Conservation (phyloP, 306 rosid species). For the Rosa lucieae region DNA sequence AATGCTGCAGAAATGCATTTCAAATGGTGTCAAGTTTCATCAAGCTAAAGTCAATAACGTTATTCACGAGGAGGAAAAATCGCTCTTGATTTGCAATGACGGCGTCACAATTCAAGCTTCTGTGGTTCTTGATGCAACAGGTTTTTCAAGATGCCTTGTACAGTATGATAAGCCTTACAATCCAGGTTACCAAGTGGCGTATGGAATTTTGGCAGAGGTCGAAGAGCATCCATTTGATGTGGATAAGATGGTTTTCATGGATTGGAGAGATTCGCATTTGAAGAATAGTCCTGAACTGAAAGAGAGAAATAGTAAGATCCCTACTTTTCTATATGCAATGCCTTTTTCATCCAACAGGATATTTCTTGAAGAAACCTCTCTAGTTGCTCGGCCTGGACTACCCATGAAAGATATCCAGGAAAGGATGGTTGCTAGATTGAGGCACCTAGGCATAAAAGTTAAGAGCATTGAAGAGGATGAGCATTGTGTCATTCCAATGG, state of each 20-base stretch:
- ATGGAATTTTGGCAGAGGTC: constrained; percentile 95
- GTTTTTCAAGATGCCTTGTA: constrained; percentile 88
- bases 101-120: constrained; percentile 90
- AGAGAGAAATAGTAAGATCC: constrained; percentile 75
- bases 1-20: constrained; percentile 85
- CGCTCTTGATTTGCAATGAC: constrained; percentile 75
- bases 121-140: constrained; percentile 96
- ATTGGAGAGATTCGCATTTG: constrained; percentile 95
- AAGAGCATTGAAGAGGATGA: constrained; percentile 80
- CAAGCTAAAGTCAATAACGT: constrained; percentile 87
- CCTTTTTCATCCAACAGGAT: constrained; percentile 83
- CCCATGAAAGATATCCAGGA: constrained; percentile 84
- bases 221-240: constrained; percentile 88
- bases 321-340: constrained; percentile 96
- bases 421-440: constrained; percentile 86
- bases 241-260: constrained; percentile 98
- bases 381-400: constrained; percentile 92
- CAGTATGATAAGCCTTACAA: constrained; percentile 91
- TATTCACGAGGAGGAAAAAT: constrained; percentile 79
- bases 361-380: constrained; percentile 95
- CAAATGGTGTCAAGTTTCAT: constrained; percentile 87
- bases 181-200: constrained; percentile 98
- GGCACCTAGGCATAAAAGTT: constrained; percentile 80
- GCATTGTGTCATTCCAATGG: constrained; percentile 96
- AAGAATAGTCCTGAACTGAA: constrained; percentile 46